Percentiles rank a stretch among this genome's conserved stretches.
Conservation (phyloP, 805 yeast species). For the Pichia paraexigua region DNA sequence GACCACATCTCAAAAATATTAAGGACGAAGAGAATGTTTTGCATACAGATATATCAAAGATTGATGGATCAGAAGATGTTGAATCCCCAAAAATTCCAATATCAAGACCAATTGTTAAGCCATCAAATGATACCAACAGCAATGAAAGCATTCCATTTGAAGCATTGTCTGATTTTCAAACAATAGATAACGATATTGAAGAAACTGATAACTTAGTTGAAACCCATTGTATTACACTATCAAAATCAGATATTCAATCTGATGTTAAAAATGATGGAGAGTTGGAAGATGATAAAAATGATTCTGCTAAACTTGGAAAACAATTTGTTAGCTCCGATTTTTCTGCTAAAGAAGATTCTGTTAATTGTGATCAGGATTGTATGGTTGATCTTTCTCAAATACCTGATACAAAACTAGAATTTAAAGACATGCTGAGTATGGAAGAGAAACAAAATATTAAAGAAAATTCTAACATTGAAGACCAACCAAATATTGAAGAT, state of each 20-base stretch:
- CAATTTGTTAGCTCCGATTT: not conserved
- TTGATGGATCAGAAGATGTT: not conserved
- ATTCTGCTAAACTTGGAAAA: too few species aligned
- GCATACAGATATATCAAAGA: not conserved
- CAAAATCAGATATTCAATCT: conserved; percentile 2
- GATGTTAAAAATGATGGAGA: not conserved
- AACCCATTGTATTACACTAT: conserved; percentile 2
- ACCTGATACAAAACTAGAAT: too few species aligned
- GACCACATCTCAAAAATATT: not conserved
- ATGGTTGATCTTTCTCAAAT: too few species aligned
- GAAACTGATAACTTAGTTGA: not conserved
- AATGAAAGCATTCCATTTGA: not conserved
- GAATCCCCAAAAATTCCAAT: not conserved
- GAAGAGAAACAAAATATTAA: not conserved
- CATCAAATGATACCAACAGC: not conserved
- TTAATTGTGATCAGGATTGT: not conserved
- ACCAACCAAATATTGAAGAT: not conserved
- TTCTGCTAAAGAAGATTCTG: not conserved
- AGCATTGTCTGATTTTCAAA: not conserved
- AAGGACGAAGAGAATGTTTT: not conserved
- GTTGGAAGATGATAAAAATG: not conserved
- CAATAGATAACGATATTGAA: not conserved
- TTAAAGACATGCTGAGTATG: too few species aligned
- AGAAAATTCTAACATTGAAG: not conserved
- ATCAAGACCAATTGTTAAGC: not conserved